phyloP scores from a whole-genome alignment of 1,284 basidiomycete genomes.

The Cutaneotrichosporon sp. region DNA sequence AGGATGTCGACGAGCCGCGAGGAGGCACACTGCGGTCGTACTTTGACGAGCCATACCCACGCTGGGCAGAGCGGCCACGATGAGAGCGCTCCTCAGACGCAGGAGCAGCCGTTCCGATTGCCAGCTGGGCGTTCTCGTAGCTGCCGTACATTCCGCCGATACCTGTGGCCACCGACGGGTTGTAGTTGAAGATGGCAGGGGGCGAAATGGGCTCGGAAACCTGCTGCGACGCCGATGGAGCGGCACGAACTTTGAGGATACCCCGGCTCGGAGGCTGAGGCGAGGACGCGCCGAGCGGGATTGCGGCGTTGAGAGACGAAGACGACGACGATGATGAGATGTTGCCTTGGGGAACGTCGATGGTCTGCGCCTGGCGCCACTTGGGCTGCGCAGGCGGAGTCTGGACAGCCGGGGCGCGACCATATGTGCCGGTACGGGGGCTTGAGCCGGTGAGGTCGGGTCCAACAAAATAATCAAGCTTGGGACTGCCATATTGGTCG shows the following conservation, averaged over 20 bases:
- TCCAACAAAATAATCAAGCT: constrained; percentile 65
- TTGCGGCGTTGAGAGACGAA: constrained; percentile 29
- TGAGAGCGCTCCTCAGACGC: constrained; percentile 16
- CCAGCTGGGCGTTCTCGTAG: constrained; percentile 23
- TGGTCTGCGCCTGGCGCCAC: constrained; percentile 47
- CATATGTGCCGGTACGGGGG: constrained; percentile 21
- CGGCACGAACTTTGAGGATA: constrained; percentile 49
- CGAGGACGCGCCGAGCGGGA: constrained; percentile 13
- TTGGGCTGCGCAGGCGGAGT: constrained; percentile 48
- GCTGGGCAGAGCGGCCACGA: constrained; percentile 39
- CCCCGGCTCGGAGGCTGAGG: constrained; percentile 35
- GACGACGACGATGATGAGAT: constrained; percentile 30
- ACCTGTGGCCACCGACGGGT: constrained; percentile 52
- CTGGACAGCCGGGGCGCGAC: constrained; percentile 36
- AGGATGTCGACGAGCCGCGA: constrained; percentile 35
- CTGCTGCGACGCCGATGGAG: constrained; percentile 14
- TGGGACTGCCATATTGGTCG: constrained; percentile 55
- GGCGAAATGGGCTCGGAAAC: constrained; percentile 31
- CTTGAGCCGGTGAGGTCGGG: constrained; percentile 54
- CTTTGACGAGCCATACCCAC: constrained; percentile 32
- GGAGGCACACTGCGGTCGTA: constrained; percentile 41
- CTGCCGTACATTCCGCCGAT: constrained; percentile 47
- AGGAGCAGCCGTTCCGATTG: constrained; percentile 31
- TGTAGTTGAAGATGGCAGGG: constrained; percentile 52
- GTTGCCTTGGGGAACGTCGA: constrained; percentile 13